phyloP scores from a whole-genome alignment of 2,329 filamentous ascomycete species.

The Magnaporthales sp. region DNA sequence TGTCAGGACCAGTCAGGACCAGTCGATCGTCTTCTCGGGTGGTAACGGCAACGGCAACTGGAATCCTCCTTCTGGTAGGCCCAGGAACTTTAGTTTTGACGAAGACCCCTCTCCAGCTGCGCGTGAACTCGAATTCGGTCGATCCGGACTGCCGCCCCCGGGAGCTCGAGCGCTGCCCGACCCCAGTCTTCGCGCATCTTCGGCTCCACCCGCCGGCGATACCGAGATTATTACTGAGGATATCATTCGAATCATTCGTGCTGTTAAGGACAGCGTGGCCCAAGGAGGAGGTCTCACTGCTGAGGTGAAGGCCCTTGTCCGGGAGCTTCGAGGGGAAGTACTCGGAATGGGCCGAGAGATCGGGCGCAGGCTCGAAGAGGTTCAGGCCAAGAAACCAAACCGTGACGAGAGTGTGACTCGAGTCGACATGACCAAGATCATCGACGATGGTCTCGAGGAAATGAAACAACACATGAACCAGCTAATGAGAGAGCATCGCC shows the following conservation, averaged over 20 bases:
- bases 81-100: constrained; percentile 33
- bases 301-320: constrained; percentile 84
- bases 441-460: constrained; percentile 72
- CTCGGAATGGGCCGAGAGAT: constrained; percentile 91
- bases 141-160: constrained; percentile 15
- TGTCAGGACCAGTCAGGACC: constrained; percentile 43
- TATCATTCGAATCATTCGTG: constrained; percentile 70
- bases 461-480: constrained; percentile 78
- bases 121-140: constrained; percentile 26
- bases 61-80: neutral
- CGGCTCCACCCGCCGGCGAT: constrained; percentile 33
- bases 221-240: constrained; percentile 65
- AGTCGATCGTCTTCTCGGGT: constrained; percentile 27
- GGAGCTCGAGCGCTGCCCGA: constrained; percentile 35
- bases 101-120: constrained; percentile 23
- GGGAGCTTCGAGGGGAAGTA: constrained; percentile 85
- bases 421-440: constrained; percentile 66
- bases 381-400: constrained; percentile 35
- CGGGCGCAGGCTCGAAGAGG: constrained; percentile 74
- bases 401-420: constrained; percentile 45
- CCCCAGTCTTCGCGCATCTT: constrained; percentile 30
- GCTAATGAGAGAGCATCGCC: constrained; percentile 66
- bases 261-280: constrained; percentile 84
- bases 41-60: constrained; percentile 14
- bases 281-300: constrained; percentile 84